Evolutionary conservation across 2,329 filamentous ascomycete species (phyloP), one percentile per base, ranked within the genome.

Genomic region (Chrysosporium keratinophilum): DNA sequence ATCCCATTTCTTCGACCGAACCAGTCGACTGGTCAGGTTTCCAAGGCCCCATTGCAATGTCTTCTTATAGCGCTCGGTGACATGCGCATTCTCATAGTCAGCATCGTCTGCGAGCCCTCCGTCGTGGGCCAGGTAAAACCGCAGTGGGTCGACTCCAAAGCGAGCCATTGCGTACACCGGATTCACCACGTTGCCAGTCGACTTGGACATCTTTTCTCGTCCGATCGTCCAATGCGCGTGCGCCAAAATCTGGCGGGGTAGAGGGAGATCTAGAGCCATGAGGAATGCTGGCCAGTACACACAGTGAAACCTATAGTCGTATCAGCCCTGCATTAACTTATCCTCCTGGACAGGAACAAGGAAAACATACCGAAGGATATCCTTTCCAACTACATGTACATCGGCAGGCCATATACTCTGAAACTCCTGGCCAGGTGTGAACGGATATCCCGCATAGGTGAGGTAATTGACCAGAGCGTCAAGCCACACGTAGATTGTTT

Each of bases 251-350:
- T 83, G 82, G 64, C 83, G 84, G 0, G 93, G 88, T 0, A 87
- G 74, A 1, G 88, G 85, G 3, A 97, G 76, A 50, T 84, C 83
- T 12, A 96, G 75, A 1, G 93, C 91, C 78, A 98, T 85, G 14
- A 98, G 81, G 61, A 98, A 85, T 2, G 93, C 93, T 0, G 93
- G 93, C 93, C 94, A 98, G 75, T 98, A 98, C 46, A 98, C 84
- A 69, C 88, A 91, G 67, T 98, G 94, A 69, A 98, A 98, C 15
- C 77, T 75, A 54, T 5, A 12, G 46, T 34, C 31, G 12, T 28
- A 23, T 54, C 17, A 50, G 43, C 33, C 35, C 14, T 35, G 49
- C 10, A 15, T 9, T 5, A 50, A 10, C 20, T 20, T n/a, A 20
- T 20, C 34, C 11, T 19, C 31, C 3, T 43, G 14, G 23, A 5